Base-by-base conservation (phyloP, 2,329 filamentous ascomycete species). In the Calcarisporium arbuscula region DNA sequence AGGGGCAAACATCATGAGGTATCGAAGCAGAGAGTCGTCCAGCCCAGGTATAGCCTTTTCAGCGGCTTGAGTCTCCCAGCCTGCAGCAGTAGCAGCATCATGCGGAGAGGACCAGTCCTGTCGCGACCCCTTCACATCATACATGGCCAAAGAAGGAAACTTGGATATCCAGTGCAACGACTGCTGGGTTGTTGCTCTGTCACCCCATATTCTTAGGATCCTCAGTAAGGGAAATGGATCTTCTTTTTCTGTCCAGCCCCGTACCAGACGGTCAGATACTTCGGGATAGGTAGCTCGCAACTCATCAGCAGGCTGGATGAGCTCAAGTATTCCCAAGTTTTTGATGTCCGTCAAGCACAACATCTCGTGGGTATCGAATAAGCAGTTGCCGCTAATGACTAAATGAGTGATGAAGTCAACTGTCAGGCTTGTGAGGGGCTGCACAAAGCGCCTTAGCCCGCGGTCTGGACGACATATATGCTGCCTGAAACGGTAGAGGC, bases 251-350 rank as follows among this genome's bases (percentile, higher is more conserved):
- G 61, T 57, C 68, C 69, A 74, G 16, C 61, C 62, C 21, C 61
- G 56, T 15, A 74, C 36, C 4, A 74, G 52, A 6, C 64, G 55
- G 41, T 74, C 68, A 25, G 45, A 66, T 6, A 72, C 45, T 4
- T 53, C 50, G 6, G 62, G 62, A 20, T 63, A 63, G 18, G 40
- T 34, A 18, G 40, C 38, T 5, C 41, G 35, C 16, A 50, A 28
- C 23, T 50, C 44, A 19, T 58, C 54, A 2, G 47, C 42, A 2
- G 61, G 60, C 39, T 67, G 58, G 11, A 68, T 53, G 16, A 73
- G 55, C 46, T 72, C 66, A 10, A 73, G 56, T 3, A 67, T 57
- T 8, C 61, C 68, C 5, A 73, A 59, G 32, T 72, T 73, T 19
- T 53, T 58, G 42, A 72, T 53, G 5, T 57, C 46, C 0, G 64